Conservation (phyloP, 768 basidiomycete species). For the Boletellus sp. region DNA sequence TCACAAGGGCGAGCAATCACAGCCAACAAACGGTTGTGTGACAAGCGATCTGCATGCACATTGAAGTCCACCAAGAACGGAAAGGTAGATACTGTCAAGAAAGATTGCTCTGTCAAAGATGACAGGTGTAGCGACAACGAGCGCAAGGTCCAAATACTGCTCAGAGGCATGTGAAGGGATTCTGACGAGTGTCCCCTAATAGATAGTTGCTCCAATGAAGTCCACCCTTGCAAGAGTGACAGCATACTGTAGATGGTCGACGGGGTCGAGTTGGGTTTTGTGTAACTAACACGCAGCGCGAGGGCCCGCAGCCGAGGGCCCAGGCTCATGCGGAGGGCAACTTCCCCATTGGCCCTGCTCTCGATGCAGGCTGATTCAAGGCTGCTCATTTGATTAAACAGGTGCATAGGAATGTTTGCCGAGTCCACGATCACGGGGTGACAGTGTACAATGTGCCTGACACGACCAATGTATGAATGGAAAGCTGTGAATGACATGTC, state of each 20-base stretch:
- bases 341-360: constrained; percentile 10
- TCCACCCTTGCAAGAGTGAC: constrained; percentile 22
- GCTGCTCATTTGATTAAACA: constrained; percentile 6
- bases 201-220: constrained; percentile 33
- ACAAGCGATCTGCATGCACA: constrained; percentile 41
- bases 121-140: constrained; percentile 40
- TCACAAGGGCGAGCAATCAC: constrained; percentile 1
- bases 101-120: constrained; percentile 34
- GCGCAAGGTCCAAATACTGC: constrained; percentile 32
- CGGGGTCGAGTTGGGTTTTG: constrained; percentile 25
- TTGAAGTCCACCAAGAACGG: constrained; percentile 40
- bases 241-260: constrained; percentile 19
- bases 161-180: constrained; percentile 30
- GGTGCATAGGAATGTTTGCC: constrained; percentile 1
- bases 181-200: constrained; percentile 37
- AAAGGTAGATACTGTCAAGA: constrained; percentile 37
- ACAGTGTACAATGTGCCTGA: constrained; percentile 21
- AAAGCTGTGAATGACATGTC: constrained; percentile 7
- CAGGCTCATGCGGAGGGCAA: constrained; percentile 25
- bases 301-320: constrained; percentile 34
- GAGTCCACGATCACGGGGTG: constrained; percentile 14
- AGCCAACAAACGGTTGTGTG: constrained; percentile 17
- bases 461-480: constrained; percentile 22
- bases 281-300: constrained; percentile 32
- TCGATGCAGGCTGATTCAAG: constrained; percentile 23